Conservation (phyloP, 345 rosid genomes). For the Dipteronia sinensis region DNA sequence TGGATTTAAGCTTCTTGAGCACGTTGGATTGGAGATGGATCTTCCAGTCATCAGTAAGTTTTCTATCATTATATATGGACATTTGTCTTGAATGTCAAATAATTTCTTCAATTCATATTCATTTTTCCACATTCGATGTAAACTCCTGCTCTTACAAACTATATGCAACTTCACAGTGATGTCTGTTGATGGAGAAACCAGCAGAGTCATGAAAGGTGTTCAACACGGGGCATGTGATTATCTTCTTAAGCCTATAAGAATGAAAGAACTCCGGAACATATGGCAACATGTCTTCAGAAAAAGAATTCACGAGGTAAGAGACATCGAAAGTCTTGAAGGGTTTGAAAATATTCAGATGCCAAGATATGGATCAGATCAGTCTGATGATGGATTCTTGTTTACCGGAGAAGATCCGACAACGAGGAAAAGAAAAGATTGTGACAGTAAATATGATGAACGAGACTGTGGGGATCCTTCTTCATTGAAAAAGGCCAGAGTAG, state of each 20-base stretch:
- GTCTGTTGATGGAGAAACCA: slow-evolving; percentile 96
- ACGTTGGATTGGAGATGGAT: slow-evolving; percentile 94
- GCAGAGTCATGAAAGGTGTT: slow-evolving; percentile 91
- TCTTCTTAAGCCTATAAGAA: slow-evolving; percentile 91
- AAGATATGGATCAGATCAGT: slow-evolving; percentile 50
- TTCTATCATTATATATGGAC: slow-evolving; percentile 26
- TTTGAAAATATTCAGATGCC: slow-evolving; percentile 53
- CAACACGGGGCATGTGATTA: slow-evolving; percentile 98
- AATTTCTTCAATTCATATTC: background rate
- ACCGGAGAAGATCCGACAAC: slow-evolving; percentile 60
- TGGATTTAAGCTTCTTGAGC: slow-evolving; percentile 94
- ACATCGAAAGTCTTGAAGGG: slow-evolving; percentile 61
- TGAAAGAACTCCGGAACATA: slow-evolving; percentile 96
- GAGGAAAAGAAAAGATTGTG: slow-evolving; percentile 72
- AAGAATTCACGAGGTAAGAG: slow-evolving; percentile 78
- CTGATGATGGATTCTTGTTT: slow-evolving; percentile 49
- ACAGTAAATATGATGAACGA: slow-evolving; percentile 59
- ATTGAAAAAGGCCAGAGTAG: slow-evolving; percentile 86
- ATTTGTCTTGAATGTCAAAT: slow-evolving; percentile 21
- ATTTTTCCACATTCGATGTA: slow-evolving; percentile 1
- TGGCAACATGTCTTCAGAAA: slow-evolving; percentile 97
- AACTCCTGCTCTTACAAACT: slow-evolving; percentile 25
- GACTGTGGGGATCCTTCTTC: slow-evolving; percentile 55
- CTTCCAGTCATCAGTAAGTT: slow-evolving; percentile 94
- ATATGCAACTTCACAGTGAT: slow-evolving; percentile 61